These are phyloP conservation scores for Xylariomycetidae sp. DNA, from an alignment of 2,329 filamentous ascomycete species.

Conservation along the genomic window DNA sequence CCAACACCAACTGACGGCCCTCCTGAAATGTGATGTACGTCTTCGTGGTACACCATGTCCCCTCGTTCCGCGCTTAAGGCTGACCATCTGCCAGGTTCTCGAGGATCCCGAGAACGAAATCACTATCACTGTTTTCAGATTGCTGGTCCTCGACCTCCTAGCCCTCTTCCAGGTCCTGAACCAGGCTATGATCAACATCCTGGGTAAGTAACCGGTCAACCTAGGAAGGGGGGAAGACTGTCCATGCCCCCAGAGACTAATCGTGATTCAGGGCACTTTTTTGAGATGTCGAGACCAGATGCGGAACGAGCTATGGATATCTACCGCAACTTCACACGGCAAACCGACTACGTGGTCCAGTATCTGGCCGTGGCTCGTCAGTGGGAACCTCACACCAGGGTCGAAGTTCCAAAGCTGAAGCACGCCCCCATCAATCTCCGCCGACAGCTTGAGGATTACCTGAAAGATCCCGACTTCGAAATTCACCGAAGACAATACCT, in stretches of 20 bases:
- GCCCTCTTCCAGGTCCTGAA: constrained; percentile 93
- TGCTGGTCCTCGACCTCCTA: constrained; percentile 85
- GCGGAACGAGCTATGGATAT: constrained; percentile 88
- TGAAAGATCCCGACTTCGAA: constrained; percentile 93
- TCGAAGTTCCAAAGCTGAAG: constrained; percentile 95
- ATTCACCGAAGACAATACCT: constrained; percentile 88
- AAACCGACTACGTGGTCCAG: constrained; percentile 88
- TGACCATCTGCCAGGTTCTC: constrained; percentile 57
- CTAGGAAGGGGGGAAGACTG: too few relatives aligned
- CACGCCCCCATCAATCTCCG: constrained; percentile 92
- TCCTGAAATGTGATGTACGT: constrained; percentile 86
- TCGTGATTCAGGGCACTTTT: constrained; percentile 74
- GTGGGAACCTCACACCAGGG: constrained; percentile 84
- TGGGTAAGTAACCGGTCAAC: too few relatives aligned
- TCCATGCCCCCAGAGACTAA: too few relatives aligned
- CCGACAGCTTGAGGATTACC: constrained; percentile 86
- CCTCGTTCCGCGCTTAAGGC: constrained; percentile 8
- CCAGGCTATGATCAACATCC: constrained; percentile 92
- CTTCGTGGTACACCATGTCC: constrained; percentile 1
- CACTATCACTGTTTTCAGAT: constrained; percentile 84
- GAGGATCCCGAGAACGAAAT: constrained; percentile 96
- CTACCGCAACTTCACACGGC: constrained; percentile 85
- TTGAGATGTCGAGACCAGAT: constrained; percentile 94
- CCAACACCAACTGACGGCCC: constrained; percentile 77
- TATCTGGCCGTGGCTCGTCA: constrained; percentile 84